Percentiles rank a stretch among this genome's conserved stretches.
Evolutionary conservation across 768 basidiomycete genomes (phyloP).

Genomic region (Suillus americanus): DNA sequence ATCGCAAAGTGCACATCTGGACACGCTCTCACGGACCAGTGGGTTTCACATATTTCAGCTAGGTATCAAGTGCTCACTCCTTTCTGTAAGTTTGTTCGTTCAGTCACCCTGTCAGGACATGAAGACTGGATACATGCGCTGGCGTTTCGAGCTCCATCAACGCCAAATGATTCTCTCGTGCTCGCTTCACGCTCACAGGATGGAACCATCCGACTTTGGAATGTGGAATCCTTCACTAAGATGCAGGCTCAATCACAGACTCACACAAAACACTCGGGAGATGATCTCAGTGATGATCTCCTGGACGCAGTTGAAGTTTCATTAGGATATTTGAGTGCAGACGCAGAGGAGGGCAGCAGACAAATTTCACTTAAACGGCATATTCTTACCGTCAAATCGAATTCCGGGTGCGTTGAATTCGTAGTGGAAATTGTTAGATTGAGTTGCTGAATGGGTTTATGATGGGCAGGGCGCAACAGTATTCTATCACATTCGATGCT

Average conservation of each 20-base stretch:
- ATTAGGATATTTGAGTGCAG: constrained; percentile 59
- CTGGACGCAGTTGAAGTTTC: constrained; percentile 88
- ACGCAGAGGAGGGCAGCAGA: constrained; percentile 74
- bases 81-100: constrained; percentile 52
- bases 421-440: not conserved
- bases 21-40: constrained; percentile 62
- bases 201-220: constrained; percentile 91
- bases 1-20: constrained; percentile 76
- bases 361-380: constrained; percentile 91
- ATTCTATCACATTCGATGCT: constrained; percentile 88
- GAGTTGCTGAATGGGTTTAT: constrained; percentile 6
- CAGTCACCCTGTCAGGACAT: constrained; percentile 72
- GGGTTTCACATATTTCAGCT: constrained; percentile 19
- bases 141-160: constrained; percentile 48
- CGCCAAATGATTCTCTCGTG: constrained; percentile 45
- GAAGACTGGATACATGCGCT: constrained; percentile 94
- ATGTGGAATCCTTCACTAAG: constrained; percentile 56
- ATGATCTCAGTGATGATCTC: constrained; percentile 63
- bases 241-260: constrained; percentile 12
- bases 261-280: constrained; percentile 19
- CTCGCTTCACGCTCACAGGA: constrained; percentile 97
- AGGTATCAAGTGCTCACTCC: not conserved
- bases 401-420: constrained; percentile 34
- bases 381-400: constrained; percentile 63
- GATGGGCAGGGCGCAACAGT: constrained; percentile 45